A percentile compares a stretch with the other conserved stretches of the same genome.
Evolutionary conservation across 352 stramenopile genomes (phyloP).

Genomic region (Peronosclerospora sorghi): DNA sequence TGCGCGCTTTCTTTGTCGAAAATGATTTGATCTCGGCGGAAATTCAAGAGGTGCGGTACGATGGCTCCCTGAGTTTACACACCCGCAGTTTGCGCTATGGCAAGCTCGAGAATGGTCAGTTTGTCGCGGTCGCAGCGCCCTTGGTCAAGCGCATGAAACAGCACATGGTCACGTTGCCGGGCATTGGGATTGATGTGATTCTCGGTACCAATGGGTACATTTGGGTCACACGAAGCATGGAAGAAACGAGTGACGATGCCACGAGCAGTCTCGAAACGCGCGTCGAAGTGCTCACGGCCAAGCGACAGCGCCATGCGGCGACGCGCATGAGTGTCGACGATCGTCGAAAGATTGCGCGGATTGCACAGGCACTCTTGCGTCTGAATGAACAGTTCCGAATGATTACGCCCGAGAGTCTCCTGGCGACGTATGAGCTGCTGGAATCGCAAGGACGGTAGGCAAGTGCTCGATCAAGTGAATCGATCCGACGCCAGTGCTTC

Average conservation of each 20-base stretch:
- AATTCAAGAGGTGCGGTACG: slow-evolving; percentile 79
- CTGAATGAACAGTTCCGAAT: slow-evolving; percentile 84
- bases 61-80: slow-evolving; percentile 91
- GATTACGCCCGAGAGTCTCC: slow-evolving; percentile 88
- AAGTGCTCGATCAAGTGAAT: background rate
- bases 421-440: slow-evolving; percentile 69
- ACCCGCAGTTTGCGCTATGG: slow-evolving; percentile 91
- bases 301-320: slow-evolving; percentile 79
- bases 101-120: slow-evolving; percentile 91
- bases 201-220: slow-evolving; percentile 92
- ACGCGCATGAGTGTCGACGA: slow-evolving; percentile 69
- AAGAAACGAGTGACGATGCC: slow-evolving; percentile 34
- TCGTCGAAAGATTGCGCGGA: slow-evolving; percentile 73
- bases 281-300: slow-evolving; percentile 87
- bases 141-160: slow-evolving; percentile 91
- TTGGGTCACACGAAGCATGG: slow-evolving; percentile 88
- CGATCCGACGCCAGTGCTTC: background rate
- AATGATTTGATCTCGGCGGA: slow-evolving; percentile 93
- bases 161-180: slow-evolving; percentile 86
- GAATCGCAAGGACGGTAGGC: slow-evolving; percentile 19
- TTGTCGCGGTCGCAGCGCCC: slow-evolving; percentile 79
- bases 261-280: slow-evolving; percentile 63
- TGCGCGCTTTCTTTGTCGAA: slow-evolving; percentile 92
- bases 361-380: slow-evolving; percentile 83
- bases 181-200: slow-evolving; percentile 83